These are phyloP conservation scores for Trichoderma polysporum DNA, from an alignment of 2,329 filamentous ascomycete genomes.

Conservation along the genomic window DNA sequence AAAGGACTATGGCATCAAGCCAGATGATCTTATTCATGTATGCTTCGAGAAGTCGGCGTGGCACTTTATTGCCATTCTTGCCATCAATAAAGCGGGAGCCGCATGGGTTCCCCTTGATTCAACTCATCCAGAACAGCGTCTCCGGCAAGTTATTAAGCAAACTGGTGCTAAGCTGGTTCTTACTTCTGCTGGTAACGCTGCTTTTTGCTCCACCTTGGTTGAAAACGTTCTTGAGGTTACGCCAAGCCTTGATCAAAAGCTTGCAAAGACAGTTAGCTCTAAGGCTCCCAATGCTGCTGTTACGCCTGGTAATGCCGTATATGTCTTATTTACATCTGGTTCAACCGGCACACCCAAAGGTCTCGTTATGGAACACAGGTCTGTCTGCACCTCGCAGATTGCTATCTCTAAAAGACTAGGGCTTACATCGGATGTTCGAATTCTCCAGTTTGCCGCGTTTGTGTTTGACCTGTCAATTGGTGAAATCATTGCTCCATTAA, in stretches of 20 bases:
- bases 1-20: neutral
- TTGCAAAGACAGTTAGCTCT: neutral
- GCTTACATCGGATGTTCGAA: neutral
- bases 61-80: constrained; percentile 12
- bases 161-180: constrained; percentile 12
- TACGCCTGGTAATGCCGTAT: neutral
- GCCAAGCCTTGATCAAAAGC: neutral
- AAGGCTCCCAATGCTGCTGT: neutral
- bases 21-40: neutral
- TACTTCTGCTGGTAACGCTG: constrained; percentile 11
- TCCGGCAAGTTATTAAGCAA: constrained; percentile 10
- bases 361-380: constrained; percentile 3
- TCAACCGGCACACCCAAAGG: constrained; percentile 13
- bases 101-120: constrained; percentile 24
- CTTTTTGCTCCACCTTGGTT: constrained; percentile 25
- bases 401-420: neutral
- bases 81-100: constrained; percentile 23
- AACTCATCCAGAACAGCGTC: constrained; percentile 19
- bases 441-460: constrained; percentile 11
- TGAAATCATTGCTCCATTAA: neutral
- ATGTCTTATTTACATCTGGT: constrained; percentile 14
- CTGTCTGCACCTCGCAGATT: neutral
- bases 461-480: constrained; percentile 20
- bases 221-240: constrained; percentile 17
- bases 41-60: constrained; percentile 16